Percentiles rank a stretch among this genome's conserved stretches.
phyloP scores from a whole-genome alignment of 1,284 basidiomycete genomes.

The Heterobasidion irregulare region DNA sequence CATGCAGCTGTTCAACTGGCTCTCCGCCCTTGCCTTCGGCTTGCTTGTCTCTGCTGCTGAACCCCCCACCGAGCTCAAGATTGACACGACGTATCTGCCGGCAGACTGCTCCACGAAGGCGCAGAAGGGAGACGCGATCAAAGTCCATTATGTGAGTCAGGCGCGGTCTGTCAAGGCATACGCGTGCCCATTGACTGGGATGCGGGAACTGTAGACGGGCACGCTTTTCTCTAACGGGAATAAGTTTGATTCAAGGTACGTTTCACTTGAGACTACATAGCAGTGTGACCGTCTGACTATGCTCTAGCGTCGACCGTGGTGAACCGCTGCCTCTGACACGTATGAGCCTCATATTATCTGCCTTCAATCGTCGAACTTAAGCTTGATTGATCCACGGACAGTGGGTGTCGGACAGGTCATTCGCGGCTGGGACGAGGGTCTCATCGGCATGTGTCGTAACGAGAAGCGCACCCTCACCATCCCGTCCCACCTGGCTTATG shows the following conservation, averaged over 20 bases:
- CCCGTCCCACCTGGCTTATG: constrained; percentile 73
- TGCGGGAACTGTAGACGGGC: constrained; percentile 47
- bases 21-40: constrained; percentile 31
- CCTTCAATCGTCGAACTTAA: neutral
- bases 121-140: constrained; percentile 55
- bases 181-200: too few relatives aligned
- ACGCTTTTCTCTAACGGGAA: constrained; percentile 62
- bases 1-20: constrained; percentile 41
- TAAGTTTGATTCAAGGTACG: constrained; percentile 79
- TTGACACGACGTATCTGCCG: constrained; percentile 54
- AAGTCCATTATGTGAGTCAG: constrained; percentile 70
- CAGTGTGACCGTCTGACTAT: neutral
- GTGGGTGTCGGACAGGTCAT: constrained; percentile 80
- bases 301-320: constrained; percentile 52
- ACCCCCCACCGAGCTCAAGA: constrained; percentile 45
- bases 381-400: constrained; percentile 17
- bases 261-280: neutral
- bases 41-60: constrained; percentile 29
- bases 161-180: neutral
- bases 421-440: constrained; percentile 74
- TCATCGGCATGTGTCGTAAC: constrained; percentile 78
- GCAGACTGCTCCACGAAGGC: constrained; percentile 52
- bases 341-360: constrained; percentile 23
- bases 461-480: constrained; percentile 93
- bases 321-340: constrained; percentile 62